Evolutionary conservation across 345 rosid species (phyloP).

Genomic region (Draba incana): DNA sequence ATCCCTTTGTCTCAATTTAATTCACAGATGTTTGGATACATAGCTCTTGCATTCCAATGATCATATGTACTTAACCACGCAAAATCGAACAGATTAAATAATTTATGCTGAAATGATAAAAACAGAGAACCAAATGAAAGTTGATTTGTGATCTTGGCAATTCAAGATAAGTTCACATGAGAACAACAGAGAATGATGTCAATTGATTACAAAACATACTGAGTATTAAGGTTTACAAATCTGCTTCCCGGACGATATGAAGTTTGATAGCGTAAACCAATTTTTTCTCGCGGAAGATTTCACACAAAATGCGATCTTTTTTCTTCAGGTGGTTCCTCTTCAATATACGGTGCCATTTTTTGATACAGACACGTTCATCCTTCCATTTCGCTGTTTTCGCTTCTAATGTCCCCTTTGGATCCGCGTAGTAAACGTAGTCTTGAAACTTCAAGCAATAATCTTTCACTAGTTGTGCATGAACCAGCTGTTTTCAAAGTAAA

Average conservation of each 20-base stretch:
- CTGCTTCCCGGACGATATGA: no score
- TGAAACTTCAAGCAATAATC: slow-evolving; percentile 12
- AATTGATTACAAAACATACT: background rate
- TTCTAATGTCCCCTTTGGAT: background rate
- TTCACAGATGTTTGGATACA: background rate
- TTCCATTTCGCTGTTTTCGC: background rate
- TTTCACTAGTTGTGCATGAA: background rate
- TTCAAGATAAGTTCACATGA: background rate
- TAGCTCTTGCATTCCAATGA: background rate
- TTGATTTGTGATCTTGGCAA: slow-evolving; percentile 14
- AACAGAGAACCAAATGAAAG: slow-evolving; percentile 2
- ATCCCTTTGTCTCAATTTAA: background rate
- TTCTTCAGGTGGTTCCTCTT: background rate
- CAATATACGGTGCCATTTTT: background rate
- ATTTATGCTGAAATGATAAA: background rate
- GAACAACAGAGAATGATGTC: background rate
- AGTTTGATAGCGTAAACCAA: no score
- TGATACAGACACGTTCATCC: slow-evolving; percentile 12
- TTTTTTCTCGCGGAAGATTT: no score
- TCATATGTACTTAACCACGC: background rate
- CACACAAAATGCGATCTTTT: no score
- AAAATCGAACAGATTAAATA: background rate
- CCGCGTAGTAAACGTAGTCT: background rate
- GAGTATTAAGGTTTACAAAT: background rate
- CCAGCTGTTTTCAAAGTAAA: background rate